These are phyloP conservation scores for Neofusicoccum ribis DNA, from an alignment of 2,329 filamentous ascomycete genomes.

Conservation along the genomic window DNA sequence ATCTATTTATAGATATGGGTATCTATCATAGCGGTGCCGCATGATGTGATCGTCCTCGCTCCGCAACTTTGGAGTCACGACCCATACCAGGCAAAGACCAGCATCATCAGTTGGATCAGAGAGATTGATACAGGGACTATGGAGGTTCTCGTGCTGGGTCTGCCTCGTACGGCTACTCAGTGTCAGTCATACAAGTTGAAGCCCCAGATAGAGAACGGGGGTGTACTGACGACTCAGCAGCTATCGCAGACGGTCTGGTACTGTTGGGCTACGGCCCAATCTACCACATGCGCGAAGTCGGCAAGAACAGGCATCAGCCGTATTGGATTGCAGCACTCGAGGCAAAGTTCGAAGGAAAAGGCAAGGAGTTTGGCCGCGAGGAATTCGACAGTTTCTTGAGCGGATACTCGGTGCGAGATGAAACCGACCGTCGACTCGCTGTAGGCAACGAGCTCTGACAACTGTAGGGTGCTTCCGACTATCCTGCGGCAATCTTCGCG, in stretches of 20 bases:
- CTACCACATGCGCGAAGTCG: neutral
- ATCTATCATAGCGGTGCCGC: neutral
- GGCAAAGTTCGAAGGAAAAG: conserved; percentile 33
- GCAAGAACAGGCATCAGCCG: neutral
- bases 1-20: too few relatives aligned
- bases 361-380: conserved; percentile 28
- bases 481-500: conserved; percentile 22
- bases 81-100: too few relatives aligned
- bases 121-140: conserved; percentile 8
- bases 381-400: conserved; percentile 39
- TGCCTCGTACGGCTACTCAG: conserved; percentile 36
- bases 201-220: too few relatives aligned
- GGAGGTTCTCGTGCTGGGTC: conserved; percentile 39
- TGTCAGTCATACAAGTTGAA: neutral
- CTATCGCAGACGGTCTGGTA: conserved; percentile 27
- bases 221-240: neutral
- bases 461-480: conserved; percentile 21
- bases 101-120: neutral
- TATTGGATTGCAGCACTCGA: conserved; percentile 17
- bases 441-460: neutral
- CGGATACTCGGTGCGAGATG: conserved; percentile 20
- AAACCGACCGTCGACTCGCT: too few relatives aligned
- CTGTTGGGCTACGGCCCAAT: conserved; percentile 28
- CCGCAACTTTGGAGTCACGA: too few relatives aligned
- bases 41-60: neutral